Conservation (phyloP, 768 basidiomycete genomes). For the Scleroderma bovista region DNA sequence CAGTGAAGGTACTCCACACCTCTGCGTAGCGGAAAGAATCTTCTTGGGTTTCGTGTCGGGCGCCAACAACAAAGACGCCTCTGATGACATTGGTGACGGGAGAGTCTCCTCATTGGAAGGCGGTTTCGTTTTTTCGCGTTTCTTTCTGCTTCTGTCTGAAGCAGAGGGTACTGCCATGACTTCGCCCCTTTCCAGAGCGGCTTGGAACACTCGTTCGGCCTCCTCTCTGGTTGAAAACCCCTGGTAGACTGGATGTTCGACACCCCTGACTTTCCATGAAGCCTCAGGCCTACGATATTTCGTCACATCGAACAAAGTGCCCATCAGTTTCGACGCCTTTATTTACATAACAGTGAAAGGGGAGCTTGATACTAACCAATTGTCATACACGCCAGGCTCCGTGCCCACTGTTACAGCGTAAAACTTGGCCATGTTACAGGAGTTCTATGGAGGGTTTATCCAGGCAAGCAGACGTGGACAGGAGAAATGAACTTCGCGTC, state of each 20-base stretch:
- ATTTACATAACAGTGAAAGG: slow-evolving; percentile 4
- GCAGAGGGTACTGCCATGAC: slow-evolving; percentile 7
- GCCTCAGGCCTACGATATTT: slow-evolving; percentile 39
- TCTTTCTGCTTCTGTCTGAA: slow-evolving; percentile 6
- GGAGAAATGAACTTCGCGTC: not conserved
- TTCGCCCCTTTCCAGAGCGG: slow-evolving; percentile 25
- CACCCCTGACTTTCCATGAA: slow-evolving; percentile 36
- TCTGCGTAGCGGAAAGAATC: not conserved
- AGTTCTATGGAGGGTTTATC: not conserved
- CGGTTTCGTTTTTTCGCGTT: not conserved
- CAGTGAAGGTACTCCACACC: not conserved
- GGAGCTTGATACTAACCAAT: slow-evolving; percentile 14
- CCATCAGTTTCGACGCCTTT: slow-evolving; percentile 16
- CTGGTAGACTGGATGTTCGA: slow-evolving; percentile 39
- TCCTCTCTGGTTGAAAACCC: slow-evolving; percentile 39
- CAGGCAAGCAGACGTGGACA: not conserved
- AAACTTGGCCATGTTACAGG: slow-evolving; percentile 19
- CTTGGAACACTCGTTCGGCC: slow-evolving; percentile 31
- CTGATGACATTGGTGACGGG: slow-evolving; percentile 14
- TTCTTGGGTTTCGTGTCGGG: slow-evolving; percentile 6
- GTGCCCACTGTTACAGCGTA: slow-evolving; percentile 26
- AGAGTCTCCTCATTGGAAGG: slow-evolving; percentile 1
- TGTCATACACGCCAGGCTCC: slow-evolving; percentile 25
- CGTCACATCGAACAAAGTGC: slow-evolving; percentile 13
- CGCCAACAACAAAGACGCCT: slow-evolving; percentile 11